A percentile compares a stretch with the other conserved stretches of the same genome.
Evolutionary conservation across 2,329 filamentous ascomycete species (phyloP).

Genomic region (Ophiognomonia clavigignenti-juglandacearum): DNA sequence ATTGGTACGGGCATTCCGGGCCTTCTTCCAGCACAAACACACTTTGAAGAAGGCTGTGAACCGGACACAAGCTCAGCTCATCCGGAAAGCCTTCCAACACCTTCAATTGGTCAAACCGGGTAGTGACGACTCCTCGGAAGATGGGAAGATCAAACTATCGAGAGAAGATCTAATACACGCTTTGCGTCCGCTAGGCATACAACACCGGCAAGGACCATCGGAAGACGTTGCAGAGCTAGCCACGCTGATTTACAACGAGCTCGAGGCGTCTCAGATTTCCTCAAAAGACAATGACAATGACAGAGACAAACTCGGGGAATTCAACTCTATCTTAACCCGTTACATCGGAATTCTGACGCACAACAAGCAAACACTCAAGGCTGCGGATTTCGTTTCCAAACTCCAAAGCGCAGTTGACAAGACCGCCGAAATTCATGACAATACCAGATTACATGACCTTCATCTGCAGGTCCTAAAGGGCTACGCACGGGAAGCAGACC

Average conservation of each 20-base stretch:
- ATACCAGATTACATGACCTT: constrained; percentile 27
- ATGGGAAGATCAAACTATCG: constrained; percentile 25
- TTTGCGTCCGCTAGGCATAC: constrained; percentile 36
- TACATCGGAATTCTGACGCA: constrained; percentile 47
- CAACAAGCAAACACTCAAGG: constrained; percentile 52
- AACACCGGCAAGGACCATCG: constrained; percentile 36
- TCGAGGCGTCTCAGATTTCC: constrained; percentile 13
- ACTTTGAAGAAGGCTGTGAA: constrained; percentile 48
- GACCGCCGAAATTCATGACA: too few relatives aligned
- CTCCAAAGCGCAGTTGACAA: not conserved
- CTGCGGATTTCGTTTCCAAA: constrained; percentile 30
- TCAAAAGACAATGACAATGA: not conserved
- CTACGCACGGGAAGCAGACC: constrained; percentile 50
- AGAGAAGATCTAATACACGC: constrained; percentile 40
- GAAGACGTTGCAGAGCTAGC: constrained; percentile 44
- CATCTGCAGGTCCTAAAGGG: constrained; percentile 55
- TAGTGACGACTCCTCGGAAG: constrained; percentile 17
- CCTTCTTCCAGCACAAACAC: constrained; percentile 57
- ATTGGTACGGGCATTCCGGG: constrained; percentile 58
- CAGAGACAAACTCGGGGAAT: constrained; percentile 11
- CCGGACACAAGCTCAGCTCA: constrained; percentile 61
- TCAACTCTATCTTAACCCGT: constrained; percentile 14
- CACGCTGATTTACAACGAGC: constrained; percentile 36
- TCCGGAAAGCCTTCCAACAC: constrained; percentile 41
- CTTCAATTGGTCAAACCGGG: constrained; percentile 58